Conservation (phyloP, 768 basidiomycete species). For the Lanmaoa rubissima region DNA sequence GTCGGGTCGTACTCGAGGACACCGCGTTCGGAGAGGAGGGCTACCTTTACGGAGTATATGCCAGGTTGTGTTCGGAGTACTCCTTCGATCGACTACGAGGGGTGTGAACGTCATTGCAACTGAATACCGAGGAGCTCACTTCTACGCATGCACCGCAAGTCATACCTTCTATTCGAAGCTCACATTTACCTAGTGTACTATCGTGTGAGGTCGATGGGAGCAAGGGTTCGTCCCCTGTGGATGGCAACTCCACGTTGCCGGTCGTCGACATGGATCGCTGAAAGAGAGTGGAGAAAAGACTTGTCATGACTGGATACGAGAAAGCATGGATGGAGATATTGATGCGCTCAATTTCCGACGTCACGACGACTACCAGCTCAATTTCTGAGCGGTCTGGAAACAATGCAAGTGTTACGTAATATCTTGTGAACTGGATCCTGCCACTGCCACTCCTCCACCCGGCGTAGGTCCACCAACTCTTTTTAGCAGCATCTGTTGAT, state of each 20-base stretch:
- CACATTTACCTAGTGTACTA: slow-evolving; percentile 52
- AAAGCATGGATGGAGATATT: no score
- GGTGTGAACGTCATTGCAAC: not conserved
- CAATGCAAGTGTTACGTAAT: slow-evolving; percentile 7
- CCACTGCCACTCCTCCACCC: not conserved
- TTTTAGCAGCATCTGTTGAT: slow-evolving; percentile 70
- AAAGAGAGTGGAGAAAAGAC: not conserved
- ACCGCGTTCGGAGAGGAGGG: slow-evolving; percentile 92
- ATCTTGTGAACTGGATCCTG: not conserved
- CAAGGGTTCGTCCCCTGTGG: slow-evolving; percentile 21
- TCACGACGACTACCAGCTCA: not conserved
- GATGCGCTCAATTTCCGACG: no score
- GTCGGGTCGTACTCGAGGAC: slow-evolving; percentile 85
- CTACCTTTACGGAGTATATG: slow-evolving; percentile 91
- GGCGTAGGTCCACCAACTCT: slow-evolving; percentile 25
- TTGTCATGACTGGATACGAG: not conserved
- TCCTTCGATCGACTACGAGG: slow-evolving; percentile 72
- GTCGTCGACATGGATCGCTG: slow-evolving; percentile 4
- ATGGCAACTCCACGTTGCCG: slow-evolving; percentile 4
- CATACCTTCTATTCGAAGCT: slow-evolving; percentile 86
- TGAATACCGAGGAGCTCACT: slow-evolving; percentile 41
- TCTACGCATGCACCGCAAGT: slow-evolving; percentile 88
- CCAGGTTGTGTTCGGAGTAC: slow-evolving; percentile 82
- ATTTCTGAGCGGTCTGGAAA: slow-evolving; percentile 8
- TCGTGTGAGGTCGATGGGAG: slow-evolving; percentile 18